A percentile compares a stretch with the other conserved stretches of the same genome.
phyloP scores from a whole-genome alignment of 2,329 filamentous ascomycete species.

The Fusarium caatingaense region DNA sequence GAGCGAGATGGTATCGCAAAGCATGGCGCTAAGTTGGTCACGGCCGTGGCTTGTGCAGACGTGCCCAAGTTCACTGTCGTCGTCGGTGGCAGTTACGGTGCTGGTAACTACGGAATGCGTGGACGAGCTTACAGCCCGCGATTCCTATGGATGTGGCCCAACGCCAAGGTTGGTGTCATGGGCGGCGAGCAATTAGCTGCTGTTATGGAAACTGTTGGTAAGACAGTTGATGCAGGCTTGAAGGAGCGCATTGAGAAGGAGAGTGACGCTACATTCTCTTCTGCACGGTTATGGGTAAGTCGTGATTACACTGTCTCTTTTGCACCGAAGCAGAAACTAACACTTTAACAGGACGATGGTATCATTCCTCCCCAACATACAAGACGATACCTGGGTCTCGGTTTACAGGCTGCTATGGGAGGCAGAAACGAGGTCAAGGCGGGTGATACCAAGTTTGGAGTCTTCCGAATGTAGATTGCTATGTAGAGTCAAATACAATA shows the following conservation, averaged over 20 bases:
- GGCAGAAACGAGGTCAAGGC: slow-evolving; percentile 71
- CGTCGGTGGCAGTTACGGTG: slow-evolving; percentile 91
- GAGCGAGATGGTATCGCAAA: slow-evolving; percentile 97
- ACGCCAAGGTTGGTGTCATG: slow-evolving; percentile 97
- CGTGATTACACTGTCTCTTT: background rate
- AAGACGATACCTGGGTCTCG: slow-evolving; percentile 76
- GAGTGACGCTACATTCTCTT: slow-evolving; percentile 89
- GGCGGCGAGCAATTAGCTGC: slow-evolving; percentile 89
- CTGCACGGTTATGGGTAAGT: slow-evolving; percentile 85
- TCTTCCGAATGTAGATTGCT: slow-evolving; percentile 78
- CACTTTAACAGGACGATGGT: slow-evolving; percentile 73
- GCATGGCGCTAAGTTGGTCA: slow-evolving; percentile 96
- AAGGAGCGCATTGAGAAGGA: slow-evolving; percentile 88
- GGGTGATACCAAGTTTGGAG: slow-evolving; percentile 77
- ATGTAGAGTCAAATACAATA: slow-evolving; percentile 7
- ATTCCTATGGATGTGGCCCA: slow-evolving; percentile 97
- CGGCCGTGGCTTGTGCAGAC: slow-evolving; percentile 91
- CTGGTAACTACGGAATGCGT: slow-evolving; percentile 99
- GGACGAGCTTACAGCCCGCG: slow-evolving; percentile 92
- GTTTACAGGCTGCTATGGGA: slow-evolving; percentile 77
- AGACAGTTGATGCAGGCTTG: slow-evolving; percentile 81
- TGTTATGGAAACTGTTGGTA: slow-evolving; percentile 95
- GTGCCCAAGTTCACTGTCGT: slow-evolving; percentile 98
- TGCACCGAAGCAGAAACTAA: slow-evolving; percentile 5
- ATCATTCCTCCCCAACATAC: slow-evolving; percentile 84